Base-by-base conservation (phyloP, 2,329 filamentous ascomycete genomes). In the Monosporascus sp. region DNA sequence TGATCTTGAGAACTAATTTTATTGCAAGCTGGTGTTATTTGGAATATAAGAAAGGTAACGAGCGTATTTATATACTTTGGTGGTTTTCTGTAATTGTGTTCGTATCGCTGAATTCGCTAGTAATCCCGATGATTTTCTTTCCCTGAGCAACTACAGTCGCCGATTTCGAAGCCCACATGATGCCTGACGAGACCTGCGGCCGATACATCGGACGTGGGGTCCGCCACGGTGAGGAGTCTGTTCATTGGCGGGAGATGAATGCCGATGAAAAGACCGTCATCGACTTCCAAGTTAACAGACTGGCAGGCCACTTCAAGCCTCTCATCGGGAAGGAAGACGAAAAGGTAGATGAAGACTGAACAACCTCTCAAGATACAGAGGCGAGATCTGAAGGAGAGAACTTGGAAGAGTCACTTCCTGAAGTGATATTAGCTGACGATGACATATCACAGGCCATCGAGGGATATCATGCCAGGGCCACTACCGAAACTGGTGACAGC, bases 161-260 rank as follows among this genome's bases (percentile, higher is more conserved):
- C 40, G n/a, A 22, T 22, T 24, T 37, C 22, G 37, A n/a, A 37
- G 6, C 46, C 26, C n/a, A 38, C 31, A 35, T 35, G 31, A 14
- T 35, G 37, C 17, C 46, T 20, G 3, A 0, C 5, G 2, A 35
- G 31, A 35, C 11, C 20, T 55, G 53, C 37, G 11, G 35, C 6
- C 22, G n/a, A 2, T 61, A 59, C 38, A 20, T 55, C 9, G 55
- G 37, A 1, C 18, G 37, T 7, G 51, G 55, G 4, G 40, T 56
- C 4, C 49, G 58, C 9, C 48, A 53, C 18, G 60, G 60, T 3
- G 60, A 61, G 37, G 15, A 47, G 11, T 57, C 54, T 1, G 49
- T 51, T 2, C 51, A 53, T 3, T 60, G 55, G 52, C 48, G 52
- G 8, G 50, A 56, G 9, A 7, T 35, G 6, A 49, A 59, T 24